Base-by-base conservation (phyloP, 179 eudicot genomes). In the Beta corolliflora region DNA sequence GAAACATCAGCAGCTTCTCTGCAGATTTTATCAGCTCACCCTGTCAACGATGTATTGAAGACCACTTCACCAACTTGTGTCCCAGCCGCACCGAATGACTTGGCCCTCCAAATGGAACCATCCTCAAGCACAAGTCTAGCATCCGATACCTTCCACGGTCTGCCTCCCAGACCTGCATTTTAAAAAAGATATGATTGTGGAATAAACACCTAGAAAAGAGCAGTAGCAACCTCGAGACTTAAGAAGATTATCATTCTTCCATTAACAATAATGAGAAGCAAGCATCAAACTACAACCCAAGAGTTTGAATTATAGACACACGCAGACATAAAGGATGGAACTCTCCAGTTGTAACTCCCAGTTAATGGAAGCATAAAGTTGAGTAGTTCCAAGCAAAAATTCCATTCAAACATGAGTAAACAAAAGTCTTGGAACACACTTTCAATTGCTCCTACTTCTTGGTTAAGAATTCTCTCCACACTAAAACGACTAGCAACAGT, bases 1-100 rank as follows among this genome's bases (percentile, higher is more conserved):
- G n/a, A n/a, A n/a, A 31, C 4, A 8, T n/a, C 55, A 21, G 23
- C 36, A 36, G 71, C 9, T 60, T 23, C 4, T 19, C 10, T 48
- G 18, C 31, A 67, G 54, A 69, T 12, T 44, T 6, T n/a, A 19
- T 29, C 31, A 71, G 74, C 86, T 85, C 80, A 96, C 99, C 99
- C 95, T 9, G 97, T 94, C 84, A 94, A 84, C 59, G 98, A 96
- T 29, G 99, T 96, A 79, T 96, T 96, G 86, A 96, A 96, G 70
- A 94, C 99, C 80, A 96, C 97, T 91, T 96, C 99, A 77, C 99
- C 99, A 88, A 96, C 96, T 96, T 94, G 98, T 80, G 99, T 96
- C 68, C 98, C 99, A 9, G 93, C 79, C 78, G 99, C 96, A 81
- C 99, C 99, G 87, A 96, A 96, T 59, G 99, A 94, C 83, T 94